Evolutionary conservation across 148 eudicot species (phyloP).

Genomic region (Heliamphora exappendiculata): DNA sequence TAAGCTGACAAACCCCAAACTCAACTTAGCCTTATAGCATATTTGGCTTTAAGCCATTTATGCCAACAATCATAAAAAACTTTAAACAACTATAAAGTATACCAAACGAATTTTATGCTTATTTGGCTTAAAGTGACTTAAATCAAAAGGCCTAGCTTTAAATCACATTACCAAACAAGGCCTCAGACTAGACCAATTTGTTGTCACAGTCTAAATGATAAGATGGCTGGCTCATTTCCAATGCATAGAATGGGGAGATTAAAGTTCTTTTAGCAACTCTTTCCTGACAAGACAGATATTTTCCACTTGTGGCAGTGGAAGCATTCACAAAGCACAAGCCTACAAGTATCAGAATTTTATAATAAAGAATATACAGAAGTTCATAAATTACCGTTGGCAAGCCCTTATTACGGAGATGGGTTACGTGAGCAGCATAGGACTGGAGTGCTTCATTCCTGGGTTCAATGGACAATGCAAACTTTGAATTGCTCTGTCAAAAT

Average conservation of each 20-base stretch:
- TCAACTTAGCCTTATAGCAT: not conserved
- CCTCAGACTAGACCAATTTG: not conserved
- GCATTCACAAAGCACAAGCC: not conserved
- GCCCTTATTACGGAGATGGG: conserved; percentile 62
- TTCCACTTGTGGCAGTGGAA: not conserved
- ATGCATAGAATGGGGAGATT: not conserved
- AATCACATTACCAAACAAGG: no score
- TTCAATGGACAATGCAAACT: conserved; percentile 83
- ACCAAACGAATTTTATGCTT: no score
- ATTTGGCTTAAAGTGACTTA: no score
- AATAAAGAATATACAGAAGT: not conserved
- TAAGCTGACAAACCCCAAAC: not conserved
- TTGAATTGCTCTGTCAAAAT: conserved; percentile 72
- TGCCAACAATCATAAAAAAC: no score
- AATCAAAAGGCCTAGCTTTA: no score
- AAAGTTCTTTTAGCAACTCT: not conserved
- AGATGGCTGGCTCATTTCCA: not conserved
- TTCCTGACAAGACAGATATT: not conserved
- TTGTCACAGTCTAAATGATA: not conserved
- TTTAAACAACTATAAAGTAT: no score
- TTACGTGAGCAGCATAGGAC: conserved; percentile 58
- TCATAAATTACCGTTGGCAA: conserved; percentile 65
- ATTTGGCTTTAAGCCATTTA: no score
- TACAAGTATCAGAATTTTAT: not conserved
- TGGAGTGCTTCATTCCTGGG: conserved; percentile 64